Evolutionary conservation across 139 green algal genomes (phyloP).

Genomic region (Chlamydomonas applanata): DNA sequence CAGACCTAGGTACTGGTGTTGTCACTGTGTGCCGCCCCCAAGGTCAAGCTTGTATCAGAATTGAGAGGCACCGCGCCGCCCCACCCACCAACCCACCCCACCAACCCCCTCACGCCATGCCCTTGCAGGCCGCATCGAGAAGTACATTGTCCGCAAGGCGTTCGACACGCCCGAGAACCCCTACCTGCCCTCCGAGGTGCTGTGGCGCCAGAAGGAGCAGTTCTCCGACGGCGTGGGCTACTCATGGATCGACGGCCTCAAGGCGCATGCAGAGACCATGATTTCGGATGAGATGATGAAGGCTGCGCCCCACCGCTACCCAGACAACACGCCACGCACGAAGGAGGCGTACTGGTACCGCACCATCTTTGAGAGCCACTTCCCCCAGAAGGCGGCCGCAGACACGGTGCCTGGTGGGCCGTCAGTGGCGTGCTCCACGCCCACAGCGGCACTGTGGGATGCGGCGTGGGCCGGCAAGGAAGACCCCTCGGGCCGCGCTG

Average conservation of each 20-base stretch:
- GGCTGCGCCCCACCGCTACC: conserved; percentile 57
- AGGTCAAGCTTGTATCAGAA: not conserved
- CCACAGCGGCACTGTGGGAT: conserved; percentile 58
- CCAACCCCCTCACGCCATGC: not conserved
- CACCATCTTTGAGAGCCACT: conserved; percentile 88
- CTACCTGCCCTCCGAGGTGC: conserved; percentile 82
- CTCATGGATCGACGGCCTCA: conserved; percentile 63
- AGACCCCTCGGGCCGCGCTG: conserved; percentile 50
- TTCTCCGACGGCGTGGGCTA: conserved; percentile 91
- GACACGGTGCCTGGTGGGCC: conserved; percentile 45
- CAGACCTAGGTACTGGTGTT: too few species aligned
- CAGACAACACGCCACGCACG: conserved; percentile 81
- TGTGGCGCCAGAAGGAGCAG: conserved; percentile 99
- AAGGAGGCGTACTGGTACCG: conserved; percentile 93
- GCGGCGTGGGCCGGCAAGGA: conserved; percentile 52
- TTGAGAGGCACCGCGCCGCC: too few species aligned
- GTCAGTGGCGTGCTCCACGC: conserved; percentile 56
- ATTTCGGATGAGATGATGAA: conserved; percentile 46
- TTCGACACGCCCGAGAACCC: conserved; percentile 89
- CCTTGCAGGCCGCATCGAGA: conserved; percentile 80
- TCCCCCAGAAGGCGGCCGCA: conserved; percentile 58
- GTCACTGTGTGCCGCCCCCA: too few species aligned
- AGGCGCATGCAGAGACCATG: conserved; percentile 42
- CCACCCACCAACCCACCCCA: not conserved
- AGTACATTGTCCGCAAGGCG: conserved; percentile 95